Conservation (phyloP, 495 filamentous ascomycete genomes). For the Penicillium silybi region DNA sequence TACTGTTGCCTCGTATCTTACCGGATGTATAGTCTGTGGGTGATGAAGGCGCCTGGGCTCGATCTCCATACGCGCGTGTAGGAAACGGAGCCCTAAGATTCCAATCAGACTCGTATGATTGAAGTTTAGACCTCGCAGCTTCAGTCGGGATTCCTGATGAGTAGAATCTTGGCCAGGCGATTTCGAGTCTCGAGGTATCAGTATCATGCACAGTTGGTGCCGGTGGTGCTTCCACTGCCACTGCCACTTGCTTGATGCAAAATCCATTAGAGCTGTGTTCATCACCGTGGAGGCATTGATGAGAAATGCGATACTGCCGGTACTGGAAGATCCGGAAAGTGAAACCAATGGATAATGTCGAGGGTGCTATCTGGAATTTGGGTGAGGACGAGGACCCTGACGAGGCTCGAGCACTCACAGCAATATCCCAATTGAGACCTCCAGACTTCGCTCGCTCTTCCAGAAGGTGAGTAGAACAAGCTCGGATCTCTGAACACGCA, state of each 20-base stretch:
- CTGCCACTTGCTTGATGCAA: background rate
- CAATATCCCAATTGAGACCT: slow-evolving; percentile 19
- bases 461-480: slow-evolving; percentile 12
- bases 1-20: background rate
- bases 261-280: background rate
- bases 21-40: background rate
- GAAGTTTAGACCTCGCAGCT: background rate
- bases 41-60: background rate
- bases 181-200: background rate
- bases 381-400: background rate
- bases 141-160: background rate
- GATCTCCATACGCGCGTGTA: background rate
- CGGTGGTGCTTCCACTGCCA: background rate
- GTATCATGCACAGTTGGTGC: background rate
- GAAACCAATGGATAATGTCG: background rate
- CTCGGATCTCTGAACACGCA: slow-evolving; percentile 7
- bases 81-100: background rate
- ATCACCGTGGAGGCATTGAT: background rate
- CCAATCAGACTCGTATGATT: background rate
- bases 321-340: background rate
- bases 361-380: background rate
- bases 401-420: slow-evolving; percentile 11
- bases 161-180: background rate
- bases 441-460: slow-evolving; percentile 13
- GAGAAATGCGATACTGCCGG: background rate